Evolutionary conservation across 2,329 filamentous ascomycete species (phyloP).

Genomic region (Pyrenochaeta sp.): DNA sequence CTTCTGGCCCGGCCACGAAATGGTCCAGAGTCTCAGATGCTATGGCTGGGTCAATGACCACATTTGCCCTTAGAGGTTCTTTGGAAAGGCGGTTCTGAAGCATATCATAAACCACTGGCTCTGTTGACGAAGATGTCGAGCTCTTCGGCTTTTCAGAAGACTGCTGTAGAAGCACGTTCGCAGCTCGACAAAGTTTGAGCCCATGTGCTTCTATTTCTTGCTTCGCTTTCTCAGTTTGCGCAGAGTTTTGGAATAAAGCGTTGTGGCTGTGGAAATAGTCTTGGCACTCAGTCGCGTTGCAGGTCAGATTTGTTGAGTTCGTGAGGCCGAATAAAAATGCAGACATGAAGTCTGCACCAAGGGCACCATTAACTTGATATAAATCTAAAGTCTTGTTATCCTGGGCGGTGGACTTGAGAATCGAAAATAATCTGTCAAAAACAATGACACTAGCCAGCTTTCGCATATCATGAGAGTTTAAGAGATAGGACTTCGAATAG

Average conservation of each 20-base stretch:
- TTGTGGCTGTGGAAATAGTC: slow-evolving; percentile 1
- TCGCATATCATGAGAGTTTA: slow-evolving; percentile 1
- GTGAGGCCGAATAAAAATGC: neutral
- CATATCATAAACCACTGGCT: neutral
- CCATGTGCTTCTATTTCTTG: slow-evolving; percentile 1
- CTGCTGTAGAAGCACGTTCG: neutral
- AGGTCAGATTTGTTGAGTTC: neutral
- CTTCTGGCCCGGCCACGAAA: slow-evolving; percentile 77
- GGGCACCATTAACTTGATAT: slow-evolving; percentile 2
- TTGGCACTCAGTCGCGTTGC: neutral
- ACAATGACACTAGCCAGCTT: neutral
- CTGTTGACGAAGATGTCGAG: slow-evolving; percentile 49
- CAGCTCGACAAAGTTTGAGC: neutral
- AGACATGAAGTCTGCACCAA: slow-evolving; percentile 2
- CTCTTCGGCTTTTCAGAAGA: slow-evolving; percentile 23
- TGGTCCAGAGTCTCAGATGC: slow-evolving; percentile 78
- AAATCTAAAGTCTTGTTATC: neutral
- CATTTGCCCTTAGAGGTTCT: slow-evolving; percentile 10
- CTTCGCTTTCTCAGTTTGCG: neutral
- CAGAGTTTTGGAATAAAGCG: neutral
- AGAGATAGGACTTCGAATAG: slow-evolving; percentile 55
- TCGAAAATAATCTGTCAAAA: neutral
- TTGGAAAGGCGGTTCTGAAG: neutral
- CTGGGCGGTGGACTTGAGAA: neutral
- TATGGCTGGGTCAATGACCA: slow-evolving; percentile 43